These are phyloP conservation scores for Daldinia sp. DNA, from an alignment of 2,329 filamentous ascomycete species.

Conservation along the genomic window DNA sequence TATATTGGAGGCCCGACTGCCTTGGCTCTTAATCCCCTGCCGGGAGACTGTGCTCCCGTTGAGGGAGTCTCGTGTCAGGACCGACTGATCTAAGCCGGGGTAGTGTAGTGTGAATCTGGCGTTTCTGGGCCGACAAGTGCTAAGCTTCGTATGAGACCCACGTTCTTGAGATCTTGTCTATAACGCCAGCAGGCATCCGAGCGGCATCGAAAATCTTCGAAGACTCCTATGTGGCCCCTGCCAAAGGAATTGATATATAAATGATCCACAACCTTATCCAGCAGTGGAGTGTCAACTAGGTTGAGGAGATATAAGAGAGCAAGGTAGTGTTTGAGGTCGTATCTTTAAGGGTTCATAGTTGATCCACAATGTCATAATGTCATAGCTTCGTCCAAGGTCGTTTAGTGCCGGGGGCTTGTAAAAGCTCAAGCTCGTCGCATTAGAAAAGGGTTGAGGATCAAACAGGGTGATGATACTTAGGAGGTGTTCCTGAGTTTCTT, in stretches of 20 bases:
- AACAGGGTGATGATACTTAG: slow-evolving; percentile 53
- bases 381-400: slow-evolving; percentile 36
- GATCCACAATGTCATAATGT: slow-evolving; percentile 40
- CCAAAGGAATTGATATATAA: slow-evolving; percentile 18
- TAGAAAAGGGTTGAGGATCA: slow-evolving; percentile 54
- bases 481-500: slow-evolving; percentile 53
- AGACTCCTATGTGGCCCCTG: slow-evolving; percentile 29
- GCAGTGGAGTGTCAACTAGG: slow-evolving; percentile 22
- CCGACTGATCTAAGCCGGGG: slow-evolving; percentile 51
- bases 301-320: slow-evolving; percentile 43
- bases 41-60: slow-evolving; percentile 53
- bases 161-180: slow-evolving; percentile 64
- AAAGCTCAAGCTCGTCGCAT: slow-evolving; percentile 50
- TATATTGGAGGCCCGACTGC: slow-evolving; percentile 55
- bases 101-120: slow-evolving; percentile 52
- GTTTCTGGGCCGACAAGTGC: slow-evolving; percentile 56
- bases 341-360: slow-evolving; percentile 35
- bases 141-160: slow-evolving; percentile 61
- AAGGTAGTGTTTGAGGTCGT: slow-evolving; percentile 41
- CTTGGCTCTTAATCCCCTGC: slow-evolving; percentile 49
- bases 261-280: slow-evolving; percentile 38
- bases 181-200: slow-evolving; percentile 66
- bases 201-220: slow-evolving; percentile 57
- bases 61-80: slow-evolving; percentile 59
- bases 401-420: slow-evolving; percentile 26